Conservation (phyloP, 1,284 basidiomycete genomes). For the Heterobasidion parviporum region DNA sequence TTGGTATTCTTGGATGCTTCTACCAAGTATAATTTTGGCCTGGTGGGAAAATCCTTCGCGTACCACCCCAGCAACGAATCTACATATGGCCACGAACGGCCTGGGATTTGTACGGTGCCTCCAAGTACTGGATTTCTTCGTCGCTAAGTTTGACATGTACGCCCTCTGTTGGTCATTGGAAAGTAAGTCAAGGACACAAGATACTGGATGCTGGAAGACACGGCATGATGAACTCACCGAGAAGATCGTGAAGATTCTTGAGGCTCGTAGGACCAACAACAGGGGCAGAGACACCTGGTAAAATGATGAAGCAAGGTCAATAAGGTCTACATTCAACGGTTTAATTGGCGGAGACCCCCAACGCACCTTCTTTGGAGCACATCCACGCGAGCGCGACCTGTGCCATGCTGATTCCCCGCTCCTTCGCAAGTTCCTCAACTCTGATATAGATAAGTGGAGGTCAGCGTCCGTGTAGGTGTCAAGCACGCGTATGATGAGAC, state of each 20-base stretch:
- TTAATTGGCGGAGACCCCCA: background rate
- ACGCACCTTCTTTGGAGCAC: background rate
- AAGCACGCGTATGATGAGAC: too few species aligned
- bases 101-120: constrained; percentile 3
- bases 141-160: constrained; percentile 3
- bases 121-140: constrained; percentile 5
- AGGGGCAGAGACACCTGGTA: constrained; percentile 1
- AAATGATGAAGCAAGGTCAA: background rate
- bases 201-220: background rate
- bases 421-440: constrained; percentile 1
- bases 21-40: too few species aligned
- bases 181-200: background rate
- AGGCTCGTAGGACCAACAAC: constrained; percentile 3
- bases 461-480: background rate
- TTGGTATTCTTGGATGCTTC: too few species aligned
- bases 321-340: background rate
- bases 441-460: background rate
- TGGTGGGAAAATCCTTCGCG: too few species aligned
- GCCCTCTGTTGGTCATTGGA: background rate
- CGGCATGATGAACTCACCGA: background rate
- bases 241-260: constrained; percentile 2
- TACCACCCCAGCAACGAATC: too few species aligned
- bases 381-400: constrained; percentile 5
- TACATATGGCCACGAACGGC: constrained; percentile 2
- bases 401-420: constrained; percentile 2